These are phyloP conservation scores for Suillus plorans DNA, from an alignment of 768 basidiomycete genomes.

Conservation along the genomic window DNA sequence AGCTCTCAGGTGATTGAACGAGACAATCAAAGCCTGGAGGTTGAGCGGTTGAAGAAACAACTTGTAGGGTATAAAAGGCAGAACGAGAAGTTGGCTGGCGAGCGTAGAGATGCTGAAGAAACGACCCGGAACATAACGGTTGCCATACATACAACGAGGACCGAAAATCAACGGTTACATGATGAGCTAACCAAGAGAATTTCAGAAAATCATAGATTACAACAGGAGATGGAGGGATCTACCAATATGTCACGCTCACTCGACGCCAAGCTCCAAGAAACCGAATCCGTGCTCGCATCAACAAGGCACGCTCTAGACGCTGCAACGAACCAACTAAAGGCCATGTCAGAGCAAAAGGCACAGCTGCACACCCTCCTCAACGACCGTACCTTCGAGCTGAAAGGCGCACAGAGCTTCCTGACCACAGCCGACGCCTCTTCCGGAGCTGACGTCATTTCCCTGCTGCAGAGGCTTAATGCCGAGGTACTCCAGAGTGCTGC, in stretches of 20 bases:
- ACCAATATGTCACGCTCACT: not conserved
- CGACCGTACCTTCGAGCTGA: slow-evolving; percentile 43
- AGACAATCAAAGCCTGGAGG: not conserved
- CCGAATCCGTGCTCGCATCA: not conserved
- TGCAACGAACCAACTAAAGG: not conserved
- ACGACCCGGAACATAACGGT: not conserved
- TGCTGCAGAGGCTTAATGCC: slow-evolving; percentile 46
- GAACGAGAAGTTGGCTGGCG: not conserved
- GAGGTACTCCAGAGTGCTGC: slow-evolving; percentile 50
- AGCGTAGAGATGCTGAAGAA: no score
- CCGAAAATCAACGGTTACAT: not conserved
- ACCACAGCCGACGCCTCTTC: slow-evolving; percentile 44
- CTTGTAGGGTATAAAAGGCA: not conserved
- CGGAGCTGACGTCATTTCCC: slow-evolving; percentile 43
- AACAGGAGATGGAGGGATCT: not conserved
- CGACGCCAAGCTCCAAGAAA: not conserved
- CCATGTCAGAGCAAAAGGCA: not conserved
- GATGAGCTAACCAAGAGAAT: not conserved
- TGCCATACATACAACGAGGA: no score
- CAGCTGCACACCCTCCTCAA: slow-evolving; percentile 34
- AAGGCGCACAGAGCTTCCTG: slow-evolving; percentile 47
- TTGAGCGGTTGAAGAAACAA: not conserved
- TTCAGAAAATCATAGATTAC: not conserved
- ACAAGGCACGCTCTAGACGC: not conserved
- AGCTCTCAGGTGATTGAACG: not conserved